Percentiles rank a stretch among this genome's conserved stretches.
These are phyloP conservation scores for Pulicaria dysenterica DNA, from an alignment of 129 eudicot species.

Conservation along the genomic window DNA sequence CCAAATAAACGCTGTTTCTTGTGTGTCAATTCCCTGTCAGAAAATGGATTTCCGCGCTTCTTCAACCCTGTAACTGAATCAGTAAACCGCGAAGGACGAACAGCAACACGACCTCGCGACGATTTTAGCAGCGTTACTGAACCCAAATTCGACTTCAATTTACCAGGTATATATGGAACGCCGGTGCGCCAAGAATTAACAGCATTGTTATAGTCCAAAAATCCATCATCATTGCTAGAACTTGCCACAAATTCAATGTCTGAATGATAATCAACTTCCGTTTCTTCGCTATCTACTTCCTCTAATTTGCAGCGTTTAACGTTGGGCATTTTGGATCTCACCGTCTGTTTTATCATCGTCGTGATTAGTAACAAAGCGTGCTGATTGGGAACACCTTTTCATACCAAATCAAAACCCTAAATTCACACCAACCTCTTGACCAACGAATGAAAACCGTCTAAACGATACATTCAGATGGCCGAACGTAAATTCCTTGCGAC, in stretches of 20 bases:
- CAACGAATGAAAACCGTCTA: neutral
- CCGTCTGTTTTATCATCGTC: slow-evolving; percentile 42
- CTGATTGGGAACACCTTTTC: neutral
- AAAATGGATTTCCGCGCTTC: slow-evolving; percentile 26
- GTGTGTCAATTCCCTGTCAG: slow-evolving; percentile 14
- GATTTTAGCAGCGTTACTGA: slow-evolving; percentile 41
- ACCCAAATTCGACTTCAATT: slow-evolving; percentile 26
- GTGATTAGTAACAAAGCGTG: neutral
- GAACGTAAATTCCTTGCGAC: neutral
- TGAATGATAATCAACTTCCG: slow-evolving; percentile 28
- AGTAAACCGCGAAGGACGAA: slow-evolving; percentile 44
- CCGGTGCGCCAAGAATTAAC: slow-evolving; percentile 37
- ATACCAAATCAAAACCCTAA: slow-evolving; percentile 42
- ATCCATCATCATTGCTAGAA: neutral
- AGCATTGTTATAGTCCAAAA: slow-evolving; percentile 19
- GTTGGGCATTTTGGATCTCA: slow-evolving; percentile 52
- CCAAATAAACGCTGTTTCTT: slow-evolving; percentile 38
- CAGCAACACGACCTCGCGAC: slow-evolving; percentile 51
- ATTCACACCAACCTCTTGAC: slow-evolving; percentile 1
- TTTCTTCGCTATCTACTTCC: slow-evolving; percentile 30
- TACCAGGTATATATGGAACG: slow-evolving; percentile 21
- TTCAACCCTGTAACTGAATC: slow-evolving; percentile 44
- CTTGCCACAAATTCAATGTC: slow-evolving; percentile 19
- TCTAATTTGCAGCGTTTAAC: slow-evolving; percentile 48
- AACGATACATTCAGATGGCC: slow-evolving; percentile 1